These are phyloP conservation scores for Alloascoidea africana DNA, from an alignment of 805 yeast species.

Conservation along the genomic window DNA sequence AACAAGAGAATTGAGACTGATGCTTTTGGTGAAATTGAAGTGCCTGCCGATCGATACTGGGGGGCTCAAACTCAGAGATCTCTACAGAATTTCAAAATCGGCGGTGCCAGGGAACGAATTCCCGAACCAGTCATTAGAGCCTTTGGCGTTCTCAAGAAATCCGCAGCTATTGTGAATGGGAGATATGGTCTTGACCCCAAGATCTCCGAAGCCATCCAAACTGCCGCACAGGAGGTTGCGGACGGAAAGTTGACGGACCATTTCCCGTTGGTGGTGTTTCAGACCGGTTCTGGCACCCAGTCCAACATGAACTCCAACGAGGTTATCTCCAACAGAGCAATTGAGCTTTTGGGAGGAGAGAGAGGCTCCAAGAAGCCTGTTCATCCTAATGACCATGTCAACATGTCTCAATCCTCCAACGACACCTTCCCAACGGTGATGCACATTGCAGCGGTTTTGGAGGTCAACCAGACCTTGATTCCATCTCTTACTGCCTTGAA, in stretches of 20 bases:
- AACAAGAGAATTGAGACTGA: constrained; percentile 66
- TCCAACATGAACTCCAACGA: constrained; percentile 98
- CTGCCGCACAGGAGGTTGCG: constrained; percentile 90
- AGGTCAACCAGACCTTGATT: constrained; percentile 56
- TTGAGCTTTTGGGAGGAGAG: constrained; percentile 85
- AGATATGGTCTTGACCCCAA: constrained; percentile 78
- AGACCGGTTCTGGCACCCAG: constrained; percentile 98
- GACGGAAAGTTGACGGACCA: constrained; percentile 86
- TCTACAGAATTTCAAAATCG: constrained; percentile 84
- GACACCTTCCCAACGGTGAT: constrained; percentile 99
- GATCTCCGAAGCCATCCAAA: constrained; percentile 69
- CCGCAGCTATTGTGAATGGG: constrained; percentile 85
- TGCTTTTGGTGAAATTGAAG: constrained; percentile 95
- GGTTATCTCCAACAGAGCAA: constrained; percentile 96
- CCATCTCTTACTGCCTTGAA: constrained; percentile 72
- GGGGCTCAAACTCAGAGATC: constrained; percentile 96
- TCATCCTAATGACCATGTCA: constrained; percentile 97
- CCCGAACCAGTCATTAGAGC: constrained; percentile 87
- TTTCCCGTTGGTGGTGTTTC: constrained; percentile 96
- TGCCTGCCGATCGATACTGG: constrained; percentile 78
- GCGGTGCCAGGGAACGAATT: constrained; percentile 81
- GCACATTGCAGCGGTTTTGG: constrained; percentile 97
- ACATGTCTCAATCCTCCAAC: constrained; percentile 94
- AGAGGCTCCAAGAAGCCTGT: constrained; percentile 88
- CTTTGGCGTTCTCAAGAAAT: constrained; percentile 86